A percentile compares a stretch with the other conserved stretches of the same genome.
Conservation (phyloP, 768 basidiomycete genomes). For the Collybia sp. region DNA sequence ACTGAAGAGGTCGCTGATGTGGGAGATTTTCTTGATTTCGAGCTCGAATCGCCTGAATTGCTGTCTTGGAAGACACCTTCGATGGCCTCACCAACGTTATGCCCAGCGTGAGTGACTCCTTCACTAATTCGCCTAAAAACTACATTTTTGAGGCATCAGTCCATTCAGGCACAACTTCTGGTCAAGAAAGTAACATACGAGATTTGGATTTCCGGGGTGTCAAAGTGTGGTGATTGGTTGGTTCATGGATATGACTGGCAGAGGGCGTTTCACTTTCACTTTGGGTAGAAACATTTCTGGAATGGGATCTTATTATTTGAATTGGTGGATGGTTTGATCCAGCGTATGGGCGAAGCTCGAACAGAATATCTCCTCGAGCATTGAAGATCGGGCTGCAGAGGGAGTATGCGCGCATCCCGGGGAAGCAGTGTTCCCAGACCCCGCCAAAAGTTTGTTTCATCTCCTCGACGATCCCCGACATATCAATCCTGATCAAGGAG, state of each 20-base stretch:
- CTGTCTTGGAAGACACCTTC: too few relatives aligned
- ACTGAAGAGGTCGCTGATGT: too few relatives aligned
- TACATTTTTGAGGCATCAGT: too few relatives aligned
- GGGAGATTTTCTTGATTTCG: too few relatives aligned
- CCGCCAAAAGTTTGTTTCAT: conserved; percentile 7
- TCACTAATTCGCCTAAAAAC: too few relatives aligned
- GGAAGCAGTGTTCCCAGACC: conserved; percentile 10
- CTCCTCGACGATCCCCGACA: conserved; percentile 1
- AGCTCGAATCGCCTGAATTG: too few relatives aligned
- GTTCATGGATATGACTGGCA: neutral
- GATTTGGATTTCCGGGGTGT: conserved; percentile 1
- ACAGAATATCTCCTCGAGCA: conserved; percentile 6
- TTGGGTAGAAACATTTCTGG: neutral
- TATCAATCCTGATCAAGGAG: conserved; percentile 6
- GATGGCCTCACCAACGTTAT: too few relatives aligned
- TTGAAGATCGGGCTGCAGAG: conserved; percentile 10
- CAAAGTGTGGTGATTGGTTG: neutral
- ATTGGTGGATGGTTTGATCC: neutral
- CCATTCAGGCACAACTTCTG: too few relatives aligned
- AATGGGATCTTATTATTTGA: neutral
- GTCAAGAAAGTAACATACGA: neutral
- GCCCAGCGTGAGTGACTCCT: too few relatives aligned
- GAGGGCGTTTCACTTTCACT: too few relatives aligned
- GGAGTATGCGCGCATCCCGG: conserved; percentile 7
- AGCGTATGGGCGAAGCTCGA: conserved; percentile 7